phyloP scores from a whole-genome alignment of 305 asterid species.

The Salvia sclarea region DNA sequence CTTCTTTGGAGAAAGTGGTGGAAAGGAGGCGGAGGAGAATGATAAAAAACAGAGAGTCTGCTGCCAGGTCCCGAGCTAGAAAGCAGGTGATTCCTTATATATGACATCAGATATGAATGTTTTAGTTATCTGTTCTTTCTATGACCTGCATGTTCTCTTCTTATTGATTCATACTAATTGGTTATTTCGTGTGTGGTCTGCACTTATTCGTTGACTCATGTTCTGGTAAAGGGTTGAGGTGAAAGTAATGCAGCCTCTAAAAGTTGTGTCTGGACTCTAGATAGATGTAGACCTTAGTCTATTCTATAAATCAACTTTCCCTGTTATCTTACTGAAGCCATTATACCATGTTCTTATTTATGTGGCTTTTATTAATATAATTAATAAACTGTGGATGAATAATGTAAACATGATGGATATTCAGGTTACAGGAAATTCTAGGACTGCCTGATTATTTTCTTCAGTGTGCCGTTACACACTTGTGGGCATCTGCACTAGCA shows the following conservation, averaged over 20 bases:
- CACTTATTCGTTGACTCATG: not conserved
- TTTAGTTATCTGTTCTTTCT: constrained; percentile 1
- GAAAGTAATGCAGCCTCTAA: constrained; percentile 10
- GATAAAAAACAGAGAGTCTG: constrained; percentile 95
- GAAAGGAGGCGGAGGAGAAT: constrained; percentile 96
- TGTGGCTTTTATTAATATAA: not conserved
- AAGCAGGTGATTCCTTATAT: constrained; percentile 95
- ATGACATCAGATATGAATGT: constrained; percentile 7
- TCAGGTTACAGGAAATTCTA: not conserved
- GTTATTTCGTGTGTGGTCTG: constrained; percentile 4
- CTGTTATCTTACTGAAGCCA: constrained; percentile 15
- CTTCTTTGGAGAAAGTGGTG: constrained; percentile 87
- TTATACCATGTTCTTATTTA: not conserved
- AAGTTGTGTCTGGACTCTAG: not conserved
- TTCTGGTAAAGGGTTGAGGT: constrained; percentile 20
- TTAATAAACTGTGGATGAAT: not conserved
- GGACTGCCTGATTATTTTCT: not conserved
- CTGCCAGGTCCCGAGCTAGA: constrained; percentile 95
- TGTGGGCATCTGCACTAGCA: constrained; percentile 20
- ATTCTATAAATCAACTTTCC: not conserved
- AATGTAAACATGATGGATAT: not conserved
- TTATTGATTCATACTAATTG: not conserved
- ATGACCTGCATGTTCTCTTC: not conserved
- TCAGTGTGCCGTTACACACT: not conserved
- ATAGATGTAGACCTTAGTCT: not conserved